Conservation (phyloP, 768 basidiomycete genomes). For the Suillus bovinus region DNA sequence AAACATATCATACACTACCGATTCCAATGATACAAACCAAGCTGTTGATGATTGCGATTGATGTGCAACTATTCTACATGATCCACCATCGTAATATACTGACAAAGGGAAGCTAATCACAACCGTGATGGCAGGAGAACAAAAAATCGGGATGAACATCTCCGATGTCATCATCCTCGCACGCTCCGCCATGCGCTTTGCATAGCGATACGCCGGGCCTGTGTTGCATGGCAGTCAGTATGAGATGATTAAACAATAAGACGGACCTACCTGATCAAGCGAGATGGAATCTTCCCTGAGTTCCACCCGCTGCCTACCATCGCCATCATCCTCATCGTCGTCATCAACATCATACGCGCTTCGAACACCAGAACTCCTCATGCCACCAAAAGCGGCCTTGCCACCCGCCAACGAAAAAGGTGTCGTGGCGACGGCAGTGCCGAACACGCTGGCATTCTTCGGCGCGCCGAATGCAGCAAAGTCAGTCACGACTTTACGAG, state of each 20-base stretch:
- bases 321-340: slow-evolving; percentile 71
- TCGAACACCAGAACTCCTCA: slow-evolving; percentile 46
- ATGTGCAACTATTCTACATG: slow-evolving; percentile 18
- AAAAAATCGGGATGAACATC: background rate
- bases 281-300: slow-evolving; percentile 84
- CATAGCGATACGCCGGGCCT: slow-evolving; percentile 85
- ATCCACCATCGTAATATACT: slow-evolving; percentile 5
- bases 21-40: slow-evolving; percentile 10
- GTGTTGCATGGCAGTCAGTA: slow-evolving; percentile 8
- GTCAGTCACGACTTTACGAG: slow-evolving; percentile 86
- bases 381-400: slow-evolving; percentile 83
- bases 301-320: slow-evolving; percentile 71
- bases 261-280: slow-evolving; percentile 77
- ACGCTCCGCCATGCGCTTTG: slow-evolving; percentile 87
- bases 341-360: slow-evolving; percentile 55
- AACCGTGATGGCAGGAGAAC: background rate
- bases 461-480: slow-evolving; percentile 86
- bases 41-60: slow-evolving; percentile 3
- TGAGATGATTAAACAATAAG: slow-evolving; percentile 5
- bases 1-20: background rate
- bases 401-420: slow-evolving; percentile 79
- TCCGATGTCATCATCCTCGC: slow-evolving; percentile 42
- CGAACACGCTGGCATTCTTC: slow-evolving; percentile 75
- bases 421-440: slow-evolving; percentile 78
- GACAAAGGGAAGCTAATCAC: background rate